Percentiles rank a stretch among this genome's conserved stretches.
Conservation (phyloP, 345 rosid species). For the Corymbia maculata region DNA sequence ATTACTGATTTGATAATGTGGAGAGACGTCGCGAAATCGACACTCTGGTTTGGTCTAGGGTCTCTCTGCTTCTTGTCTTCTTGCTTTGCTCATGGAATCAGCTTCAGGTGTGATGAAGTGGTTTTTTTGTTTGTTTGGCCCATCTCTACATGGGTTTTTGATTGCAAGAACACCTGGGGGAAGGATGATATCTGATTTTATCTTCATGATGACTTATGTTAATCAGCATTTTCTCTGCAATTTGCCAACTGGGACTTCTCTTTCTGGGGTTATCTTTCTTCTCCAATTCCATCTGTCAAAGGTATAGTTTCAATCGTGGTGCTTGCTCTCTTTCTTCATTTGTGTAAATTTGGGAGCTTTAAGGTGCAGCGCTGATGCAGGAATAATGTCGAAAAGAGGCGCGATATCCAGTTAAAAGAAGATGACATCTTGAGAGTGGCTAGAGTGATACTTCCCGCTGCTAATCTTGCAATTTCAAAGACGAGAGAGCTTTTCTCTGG, state of each 20-base stretch:
- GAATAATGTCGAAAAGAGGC: constrained; percentile 23
- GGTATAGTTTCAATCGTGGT: constrained; percentile 18
- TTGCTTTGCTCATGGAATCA: constrained; percentile 68
- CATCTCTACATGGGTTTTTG: neutral
- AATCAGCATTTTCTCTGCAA: constrained; percentile 57
- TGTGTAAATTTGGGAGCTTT: neutral
- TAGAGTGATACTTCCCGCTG: constrained; percentile 60
- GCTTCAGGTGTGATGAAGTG: constrained; percentile 49
- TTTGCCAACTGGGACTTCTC: constrained; percentile 77
- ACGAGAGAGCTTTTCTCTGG: constrained; percentile 78
- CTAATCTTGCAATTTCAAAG: constrained; percentile 66
- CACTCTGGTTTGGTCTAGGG: constrained; percentile 88
- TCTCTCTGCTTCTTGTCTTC: constrained; percentile 72
- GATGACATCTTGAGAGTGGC: constrained; percentile 57
- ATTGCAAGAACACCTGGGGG: neutral
- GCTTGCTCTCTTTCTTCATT: neutral
- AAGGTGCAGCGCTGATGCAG: constrained; percentile 15
- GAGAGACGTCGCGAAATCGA: constrained; percentile 79
- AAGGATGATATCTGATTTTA: neutral
- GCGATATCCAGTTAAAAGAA: constrained; percentile 50
- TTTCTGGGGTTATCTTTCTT: constrained; percentile 68
- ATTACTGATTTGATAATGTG: constrained; percentile 63
- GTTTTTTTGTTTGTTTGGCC: neutral
- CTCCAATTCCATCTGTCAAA: constrained; percentile 64
- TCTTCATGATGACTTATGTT: neutral